Evolutionary conservation across 2,329 filamentous ascomycete species (phyloP), one percentile per base, ranked within the genome.

Genomic region (Sarocladiaceae sp.): DNA sequence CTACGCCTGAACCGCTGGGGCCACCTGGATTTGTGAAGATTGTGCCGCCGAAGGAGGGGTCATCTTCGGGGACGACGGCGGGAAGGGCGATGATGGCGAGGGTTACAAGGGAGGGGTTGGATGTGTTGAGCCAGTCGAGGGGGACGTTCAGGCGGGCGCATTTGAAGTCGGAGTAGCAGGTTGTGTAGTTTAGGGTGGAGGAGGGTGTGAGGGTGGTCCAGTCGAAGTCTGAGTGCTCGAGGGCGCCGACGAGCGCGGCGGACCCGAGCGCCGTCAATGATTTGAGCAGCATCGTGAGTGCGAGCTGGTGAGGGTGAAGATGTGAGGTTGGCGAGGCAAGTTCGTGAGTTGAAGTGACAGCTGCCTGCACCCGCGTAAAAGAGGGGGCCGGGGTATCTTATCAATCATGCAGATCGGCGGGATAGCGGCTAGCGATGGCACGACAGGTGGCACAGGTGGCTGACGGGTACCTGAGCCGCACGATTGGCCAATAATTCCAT

Each of bases 21-120:
- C 75, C 74, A 37, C 75, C 74, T 0, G 73, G 73, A 61, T 76
- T 76, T 44, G 61, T 58, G 56, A 77, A 63, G 37, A 76, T 62
- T 46, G 73, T 63, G 17, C 74, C 74, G 35, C 65, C 71, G 50
- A 71, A 76, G 31, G 62, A 54, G 3, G 68, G 62, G 52, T 73
- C 66, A n/a, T 59, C 35, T 20, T 68, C 62, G 8, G 64, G 52
- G 3, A 76, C 73, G 1, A 54, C 54, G 23, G 73, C 72, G 0
- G 71, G 70, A 8, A 70, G 63, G 53, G 68, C 70, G 46, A 70
- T 60, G 53, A 77, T 64, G 52, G 74, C 73, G 29, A 78, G 60
- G 6, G 66, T 64, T 15, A 70, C 64, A 0, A 60, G 65, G 47
- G 63, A 57, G 3, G 56, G 56, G 35, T 65, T 62, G 12, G 54